Conservation (phyloP, 78 protist species). For the Salpingoeca rosetta region DNA sequence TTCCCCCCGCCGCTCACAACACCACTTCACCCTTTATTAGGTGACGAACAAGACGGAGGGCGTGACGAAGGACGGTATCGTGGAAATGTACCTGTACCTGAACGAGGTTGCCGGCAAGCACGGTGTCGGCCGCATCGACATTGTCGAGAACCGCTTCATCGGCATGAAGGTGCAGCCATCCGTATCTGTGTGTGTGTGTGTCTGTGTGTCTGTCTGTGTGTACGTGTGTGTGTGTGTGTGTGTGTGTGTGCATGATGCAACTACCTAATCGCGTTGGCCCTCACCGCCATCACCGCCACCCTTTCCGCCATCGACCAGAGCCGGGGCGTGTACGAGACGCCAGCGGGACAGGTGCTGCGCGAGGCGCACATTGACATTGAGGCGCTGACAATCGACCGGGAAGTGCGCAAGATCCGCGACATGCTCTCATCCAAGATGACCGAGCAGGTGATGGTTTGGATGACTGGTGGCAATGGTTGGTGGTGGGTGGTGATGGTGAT, state of each 20-base stretch:
- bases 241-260: neutral
- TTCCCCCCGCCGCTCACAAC: too few relatives aligned
- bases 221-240: neutral
- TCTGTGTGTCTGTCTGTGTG: neutral
- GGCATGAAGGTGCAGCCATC: slow-evolving; percentile 48
- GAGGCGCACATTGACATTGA: slow-evolving; percentile 53
- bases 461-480: too few relatives aligned
- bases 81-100: neutral
- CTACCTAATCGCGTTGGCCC: too few relatives aligned
- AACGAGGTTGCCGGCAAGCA: slow-evolving; percentile 43
- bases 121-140: slow-evolving; percentile 63
- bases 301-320: too few relatives aligned
- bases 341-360: slow-evolving; percentile 51
- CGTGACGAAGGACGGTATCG: neutral
- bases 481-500: too few relatives aligned
- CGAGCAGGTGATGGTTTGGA: too few relatives aligned
- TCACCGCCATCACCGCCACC: too few relatives aligned
- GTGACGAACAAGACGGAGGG: neutral
- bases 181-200: neutral
- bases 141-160: slow-evolving; percentile 61
- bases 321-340: slow-evolving; percentile 57
- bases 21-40: too few relatives aligned
- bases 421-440: neutral
- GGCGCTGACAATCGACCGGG: slow-evolving; percentile 20
- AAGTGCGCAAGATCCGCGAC: slow-evolving; percentile 2